phyloP scores from a whole-genome alignment of 352 stramenopile genomes.

The Phytophthora uliginosa region DNA sequence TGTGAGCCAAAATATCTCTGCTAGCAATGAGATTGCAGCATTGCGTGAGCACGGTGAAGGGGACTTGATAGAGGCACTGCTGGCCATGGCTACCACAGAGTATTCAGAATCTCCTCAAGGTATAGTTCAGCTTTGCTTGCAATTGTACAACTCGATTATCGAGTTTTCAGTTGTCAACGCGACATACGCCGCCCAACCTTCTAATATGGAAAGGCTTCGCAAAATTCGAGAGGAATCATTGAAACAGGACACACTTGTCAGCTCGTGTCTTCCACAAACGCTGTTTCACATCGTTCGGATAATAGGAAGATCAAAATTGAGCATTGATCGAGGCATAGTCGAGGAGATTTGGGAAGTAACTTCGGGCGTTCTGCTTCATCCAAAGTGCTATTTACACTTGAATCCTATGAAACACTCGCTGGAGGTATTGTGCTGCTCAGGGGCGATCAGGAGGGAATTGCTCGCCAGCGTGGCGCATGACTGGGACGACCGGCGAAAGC shows the following conservation, averaged over 20 bases:
- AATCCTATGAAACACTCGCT: not conserved
- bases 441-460: not conserved
- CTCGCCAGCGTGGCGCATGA: not conserved
- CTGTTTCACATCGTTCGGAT: slow-evolving; percentile 16
- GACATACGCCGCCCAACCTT: slow-evolving; percentile 5
- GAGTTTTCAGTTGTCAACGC: slow-evolving; percentile 28
- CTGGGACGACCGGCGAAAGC: slow-evolving; percentile 14
- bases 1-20: slow-evolving; percentile 15
- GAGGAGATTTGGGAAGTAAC: slow-evolving; percentile 19
- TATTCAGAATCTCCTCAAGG: not conserved
- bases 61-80: slow-evolving; percentile 25
- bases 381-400: not conserved
- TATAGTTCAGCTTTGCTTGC: slow-evolving; percentile 3
- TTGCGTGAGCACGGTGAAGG: slow-evolving; percentile 13
- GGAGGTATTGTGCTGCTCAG: slow-evolving; percentile 7
- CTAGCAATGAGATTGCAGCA: slow-evolving; percentile 14
- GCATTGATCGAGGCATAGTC: not conserved
- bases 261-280: slow-evolving; percentile 3
- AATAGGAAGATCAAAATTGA: not conserved
- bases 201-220: not conserved
- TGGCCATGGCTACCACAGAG: not conserved
- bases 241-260: not conserved
- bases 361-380: slow-evolving; percentile 4
- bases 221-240: slow-evolving; percentile 2
- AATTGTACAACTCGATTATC: slow-evolving; percentile 22